These are phyloP conservation scores for Penicillium rolfsii DNA, from an alignment of 2,329 filamentous ascomycete genomes.

Conservation along the genomic window DNA sequence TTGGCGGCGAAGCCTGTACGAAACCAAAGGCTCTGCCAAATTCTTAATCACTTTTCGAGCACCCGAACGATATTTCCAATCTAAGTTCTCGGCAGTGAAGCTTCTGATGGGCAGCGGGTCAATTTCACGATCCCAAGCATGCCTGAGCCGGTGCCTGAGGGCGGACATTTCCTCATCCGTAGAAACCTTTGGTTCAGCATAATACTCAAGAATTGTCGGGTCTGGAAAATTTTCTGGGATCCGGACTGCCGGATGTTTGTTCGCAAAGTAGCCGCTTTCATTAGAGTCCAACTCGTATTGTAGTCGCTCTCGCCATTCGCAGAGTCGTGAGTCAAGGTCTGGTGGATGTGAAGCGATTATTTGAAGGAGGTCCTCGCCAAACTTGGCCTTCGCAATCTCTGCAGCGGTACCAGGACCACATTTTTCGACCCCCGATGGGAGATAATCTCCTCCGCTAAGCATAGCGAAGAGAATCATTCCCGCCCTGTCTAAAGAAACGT, in stretches of 20 bases:
- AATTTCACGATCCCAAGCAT: slow-evolving; percentile 63
- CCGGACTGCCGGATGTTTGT: slow-evolving; percentile 70
- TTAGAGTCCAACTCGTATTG: slow-evolving; percentile 80
- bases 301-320: slow-evolving; percentile 72
- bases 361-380: slow-evolving; percentile 70
- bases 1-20: slow-evolving; percentile 56
- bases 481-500: slow-evolving; percentile 67
- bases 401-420: slow-evolving; percentile 88
- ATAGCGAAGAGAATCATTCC: slow-evolving; percentile 93
- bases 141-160: slow-evolving; percentile 55
- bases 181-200: slow-evolving; percentile 85
- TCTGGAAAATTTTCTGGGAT: slow-evolving; percentile 85
- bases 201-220: slow-evolving; percentile 77
- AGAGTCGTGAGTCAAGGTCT: slow-evolving; percentile 47
- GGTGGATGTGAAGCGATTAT: slow-evolving; percentile 58
- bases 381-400: slow-evolving; percentile 86
- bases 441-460: slow-evolving; percentile 94
- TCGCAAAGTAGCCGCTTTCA: slow-evolving; percentile 76
- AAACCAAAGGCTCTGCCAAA: slow-evolving; percentile 75
- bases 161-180: slow-evolving; percentile 58
- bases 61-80: slow-evolving; percentile 78
- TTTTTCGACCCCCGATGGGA: slow-evolving; percentile 82
- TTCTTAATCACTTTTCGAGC: slow-evolving; percentile 83
- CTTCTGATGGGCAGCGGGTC: slow-evolving; percentile 69
- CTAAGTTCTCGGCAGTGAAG: slow-evolving; percentile 79